Base-by-base conservation (phyloP, 495 filamentous ascomycete genomes). In the Podospora pseudocomata region DNA sequence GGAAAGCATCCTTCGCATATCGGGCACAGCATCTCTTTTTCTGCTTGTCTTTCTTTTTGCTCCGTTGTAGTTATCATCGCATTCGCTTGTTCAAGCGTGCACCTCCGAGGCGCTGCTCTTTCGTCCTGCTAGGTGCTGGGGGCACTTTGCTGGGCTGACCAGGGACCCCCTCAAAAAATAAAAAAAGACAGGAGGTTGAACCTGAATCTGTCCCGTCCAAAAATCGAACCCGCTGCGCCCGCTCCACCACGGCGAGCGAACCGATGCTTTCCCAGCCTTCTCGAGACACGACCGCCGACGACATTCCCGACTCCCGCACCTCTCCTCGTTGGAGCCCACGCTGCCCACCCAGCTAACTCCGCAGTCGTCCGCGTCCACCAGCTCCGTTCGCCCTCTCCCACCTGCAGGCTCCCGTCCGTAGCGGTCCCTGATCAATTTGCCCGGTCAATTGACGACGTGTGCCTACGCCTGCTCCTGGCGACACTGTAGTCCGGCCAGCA, bases 261-360 rank as follows among this genome's bases (percentile, higher is more conserved):
- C 75, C 69, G 73, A 79, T 79, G 77, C 75, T 73, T 68, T 71
- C 72, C 78, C 76, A 79, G 75, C 77, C 76, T 77, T 79, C 75
- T 70, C 68, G 63, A 68, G 66, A 65, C 69, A 69, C 75, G 76
- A 72, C 70, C 74, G 32, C 69, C 76, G 71, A 77, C 71, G 73
- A 69, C 73, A 70, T 76, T 68, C 60, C 64, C 65, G 64, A 54
- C 68, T 60, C 63, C 68, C 60, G 61, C 67, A 34, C 39, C 15
- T 49, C 39, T 49, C 30, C 30, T 32, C 30, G 4, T 7, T 11
- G 39, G 9, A 49, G 58, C 19, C 66, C 60, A 60, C 34, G 61
- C 20, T 16, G 59, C 58, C 49, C 59, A 64, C 67, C 54, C 39
- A 67, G 67, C 57, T 66, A 64, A 57, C 64, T 67, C 65, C 34